Evolutionary conservation across 208 protist genomes (phyloP), one percentile per base, ranked within the genome.

Genomic region (Acanthamoeba sp.): DNA sequence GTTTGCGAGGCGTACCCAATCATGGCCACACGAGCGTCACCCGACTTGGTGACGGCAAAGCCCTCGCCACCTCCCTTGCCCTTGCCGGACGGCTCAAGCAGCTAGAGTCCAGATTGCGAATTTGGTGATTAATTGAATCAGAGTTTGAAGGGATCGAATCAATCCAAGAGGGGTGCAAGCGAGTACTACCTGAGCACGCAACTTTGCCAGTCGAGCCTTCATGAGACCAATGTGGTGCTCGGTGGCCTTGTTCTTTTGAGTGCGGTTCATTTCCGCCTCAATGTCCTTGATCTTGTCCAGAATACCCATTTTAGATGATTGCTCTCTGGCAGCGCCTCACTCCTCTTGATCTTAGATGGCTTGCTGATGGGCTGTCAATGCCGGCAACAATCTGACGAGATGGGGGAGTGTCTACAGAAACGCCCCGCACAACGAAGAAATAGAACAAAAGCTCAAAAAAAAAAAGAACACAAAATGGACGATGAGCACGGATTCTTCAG

Each of bases 241-340:
- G 29, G 99, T 99, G 71, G 99, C 99, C 95, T 99, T 99, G 96
- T 99, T 99, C 89, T 99, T 99, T 93, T 99, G 99, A 18, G 99
- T 99, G 12, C 98, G 96, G 16, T 97, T 97, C 92, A 99, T 99
- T 95, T 99, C 99, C 9, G 98, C 95, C 97, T 99, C 99, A 59
- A 99, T 99, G 40, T 99, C 98, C 93, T 98, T 99, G 16, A 99
- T 99, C 90, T 99, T 98, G 69, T 99, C 98, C 36, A 99, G 95
- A 82, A 99, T 98, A 71, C 98, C 98, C 99, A 99, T 99, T 24
- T 20, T 95, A 50, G 18, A 27, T 91, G 82, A 57, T 85, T 34
- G n/a, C 50, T 27, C 29, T 6, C 14, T 50, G 36, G 76, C 20
- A 34, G 42, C 42, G 69, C 29, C 69, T 40, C 20, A 24, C 62